Evolutionary conservation across 1,139 yeast species (phyloP).

Genomic region (Yamadazyma kanchanaburiensis): DNA sequence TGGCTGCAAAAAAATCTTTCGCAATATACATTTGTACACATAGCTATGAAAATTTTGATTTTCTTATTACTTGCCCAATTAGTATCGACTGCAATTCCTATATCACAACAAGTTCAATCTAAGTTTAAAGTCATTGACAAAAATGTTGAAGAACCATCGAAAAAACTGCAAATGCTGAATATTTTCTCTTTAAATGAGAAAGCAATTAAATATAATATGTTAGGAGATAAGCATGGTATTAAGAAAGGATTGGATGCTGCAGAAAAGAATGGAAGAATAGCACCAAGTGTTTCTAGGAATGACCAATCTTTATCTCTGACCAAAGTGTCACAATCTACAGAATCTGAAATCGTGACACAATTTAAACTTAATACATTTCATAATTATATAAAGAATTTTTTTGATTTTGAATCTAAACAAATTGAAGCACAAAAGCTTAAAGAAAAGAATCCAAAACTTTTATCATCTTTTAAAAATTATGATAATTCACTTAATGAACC

Average conservation of each 20-base stretch:
- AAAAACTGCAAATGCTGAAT: slow-evolving; percentile 6
- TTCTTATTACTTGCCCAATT: slow-evolving; percentile 1
- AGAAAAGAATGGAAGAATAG: no score
- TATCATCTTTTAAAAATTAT: slow-evolving; percentile 12
- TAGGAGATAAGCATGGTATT: slow-evolving; percentile 9
- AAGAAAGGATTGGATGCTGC: no score
- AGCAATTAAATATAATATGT: slow-evolving; percentile 6
- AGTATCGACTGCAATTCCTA: slow-evolving; percentile 4
- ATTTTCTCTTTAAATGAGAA: slow-evolving; percentile 5
- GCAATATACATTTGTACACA: slow-evolving; percentile 3
- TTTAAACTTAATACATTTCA: neutral
- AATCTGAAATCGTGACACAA: no score
- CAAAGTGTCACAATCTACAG: no score
- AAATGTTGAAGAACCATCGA: no score
- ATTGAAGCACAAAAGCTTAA: slow-evolving; percentile 1
- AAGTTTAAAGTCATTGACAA: no score
- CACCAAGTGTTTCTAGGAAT: no score
- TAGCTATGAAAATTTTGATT: slow-evolving; percentile 6
- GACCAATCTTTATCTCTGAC: no score
- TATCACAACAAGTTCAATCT: slow-evolving; percentile 4
- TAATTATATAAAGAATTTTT: slow-evolving; percentile 18
- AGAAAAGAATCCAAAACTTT: slow-evolving; percentile 7
- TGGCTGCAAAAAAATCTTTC: no score
- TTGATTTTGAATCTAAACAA: slow-evolving; percentile 17
- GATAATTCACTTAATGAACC: slow-evolving; percentile 8